A percentile compares a stretch with the other conserved stretches of the same genome.
phyloP scores from a whole-genome alignment of 1,139 yeast species.

The Lizanozyma gosingica region DNA sequence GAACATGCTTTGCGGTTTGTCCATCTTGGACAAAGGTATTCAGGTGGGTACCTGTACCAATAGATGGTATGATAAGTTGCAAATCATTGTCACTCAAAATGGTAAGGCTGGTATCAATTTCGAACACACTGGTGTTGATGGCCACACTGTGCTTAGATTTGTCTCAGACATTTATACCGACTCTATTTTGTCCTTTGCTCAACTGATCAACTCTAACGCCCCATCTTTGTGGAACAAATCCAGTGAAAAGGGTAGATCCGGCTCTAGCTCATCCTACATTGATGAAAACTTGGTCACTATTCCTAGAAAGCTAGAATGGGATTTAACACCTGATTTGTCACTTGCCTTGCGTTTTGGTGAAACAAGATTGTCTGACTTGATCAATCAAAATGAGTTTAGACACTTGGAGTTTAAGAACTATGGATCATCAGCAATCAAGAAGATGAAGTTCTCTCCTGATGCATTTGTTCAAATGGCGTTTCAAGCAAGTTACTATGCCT shows the following conservation, averaged over 20 bases:
- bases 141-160: constrained; percentile 83
- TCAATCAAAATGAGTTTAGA: constrained; percentile 82
- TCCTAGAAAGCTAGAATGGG: constrained; percentile 88
- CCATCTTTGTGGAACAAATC: constrained; percentile 69
- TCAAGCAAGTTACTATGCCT: constrained; percentile 86
- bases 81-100: constrained; percentile 79
- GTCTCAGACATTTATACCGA: constrained; percentile 90
- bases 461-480: constrained; percentile 93
- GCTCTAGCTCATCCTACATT: constrained; percentile 13
- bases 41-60: constrained; percentile 93
- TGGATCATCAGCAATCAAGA: constrained; percentile 73
- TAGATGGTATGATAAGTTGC: constrained; percentile 91
- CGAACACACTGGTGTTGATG: constrained; percentile 94
- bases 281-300: constrained; percentile 42
- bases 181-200: constrained; percentile 79
- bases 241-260: constrained; percentile 30
- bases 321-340: constrained; percentile 65
- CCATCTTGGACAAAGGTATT: constrained; percentile 71
- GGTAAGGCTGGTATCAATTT: constrained; percentile 92
- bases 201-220: constrained; percentile 69
- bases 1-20: constrained; percentile 81
- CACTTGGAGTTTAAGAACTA: constrained; percentile 68
- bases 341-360: constrained; percentile 85
- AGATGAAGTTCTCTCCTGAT: constrained; percentile 86
- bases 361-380: constrained; percentile 77